Evolutionary conservation across 176 grass and related monocot species (phyloP).

Genomic region (Triticum aestivum): DNA sequence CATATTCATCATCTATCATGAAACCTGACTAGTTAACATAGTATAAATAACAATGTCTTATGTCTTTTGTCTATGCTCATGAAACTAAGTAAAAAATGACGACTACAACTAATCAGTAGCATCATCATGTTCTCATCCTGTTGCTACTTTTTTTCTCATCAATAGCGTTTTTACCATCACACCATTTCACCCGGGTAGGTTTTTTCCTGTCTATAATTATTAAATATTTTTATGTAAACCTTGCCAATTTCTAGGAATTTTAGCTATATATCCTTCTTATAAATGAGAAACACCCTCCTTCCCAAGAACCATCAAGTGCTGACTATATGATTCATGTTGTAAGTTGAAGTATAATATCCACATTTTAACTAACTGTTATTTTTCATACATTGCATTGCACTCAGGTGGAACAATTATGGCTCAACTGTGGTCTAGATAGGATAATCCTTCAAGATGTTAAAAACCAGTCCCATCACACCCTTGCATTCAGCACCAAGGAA

Average conservation of each 20-base stretch:
- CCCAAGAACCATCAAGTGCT: conserved; percentile 1
- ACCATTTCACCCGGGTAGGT: background rate
- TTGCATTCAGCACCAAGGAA: conserved; percentile 21
- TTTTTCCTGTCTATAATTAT: too few relatives aligned
- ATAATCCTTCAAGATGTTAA: conserved; percentile 36
- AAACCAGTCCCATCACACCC: conserved; percentile 24
- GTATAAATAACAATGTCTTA: background rate
- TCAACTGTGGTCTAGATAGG: conserved; percentile 33
- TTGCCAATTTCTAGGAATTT: background rate
- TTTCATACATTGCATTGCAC: conserved; percentile 17
- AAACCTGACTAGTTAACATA: background rate
- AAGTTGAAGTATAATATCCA: background rate
- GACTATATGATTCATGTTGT: background rate
- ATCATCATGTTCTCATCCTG: background rate
- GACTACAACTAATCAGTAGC: background rate
- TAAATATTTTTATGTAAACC: too few relatives aligned
- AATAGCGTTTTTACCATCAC: background rate
- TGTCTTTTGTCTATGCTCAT: background rate
- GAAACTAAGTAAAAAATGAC: background rate
- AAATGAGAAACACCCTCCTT: background rate
- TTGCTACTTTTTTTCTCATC: background rate
- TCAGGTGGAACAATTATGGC: conserved; percentile 53
- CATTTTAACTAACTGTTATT: conserved; percentile 5
- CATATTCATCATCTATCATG: background rate
- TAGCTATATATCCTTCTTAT: background rate